Evolutionary conservation across 306 rosid species (phyloP), one percentile per base, ranked within the genome.

Genomic region (Cucumis melo): DNA sequence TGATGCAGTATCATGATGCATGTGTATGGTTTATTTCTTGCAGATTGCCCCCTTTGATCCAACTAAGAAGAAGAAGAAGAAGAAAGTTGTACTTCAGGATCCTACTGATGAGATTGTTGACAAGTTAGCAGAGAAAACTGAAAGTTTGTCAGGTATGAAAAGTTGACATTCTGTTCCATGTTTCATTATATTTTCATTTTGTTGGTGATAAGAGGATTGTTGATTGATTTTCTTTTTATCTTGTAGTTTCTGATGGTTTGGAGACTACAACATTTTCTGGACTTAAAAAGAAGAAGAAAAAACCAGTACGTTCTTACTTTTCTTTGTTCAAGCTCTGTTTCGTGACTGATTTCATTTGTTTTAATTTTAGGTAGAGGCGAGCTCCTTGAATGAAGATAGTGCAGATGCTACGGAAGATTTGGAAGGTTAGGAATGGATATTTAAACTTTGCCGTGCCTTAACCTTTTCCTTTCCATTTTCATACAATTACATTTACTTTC

Each of bases 211-310:
- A 29, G 16, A 51, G 61, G 66, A 23, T 63, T 61, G 4, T 51
- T 48, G 15, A 32, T 51, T 32, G 75, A 68, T 23, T 48, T 23
- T 72, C 34, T 74, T 77, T 16, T 64, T 57, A 51, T 16, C 58
- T 61, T 89, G 90, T 86, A 94, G 98, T 94, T 84, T 78, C 97
- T 68, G 98, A 94, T 2, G 96, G 92, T 65, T 68, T 80, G 48
- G 98, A 94, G 36, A 77, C 87, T 81, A 21, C 93, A 10, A n/a
- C 95, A 13, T 94, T 94, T 85, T 23, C 95, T 83, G 98, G 98
- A 62, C 78, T 90, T 83, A 94, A 93, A 78, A 93, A 94, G 89
- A 94, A 94, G 87, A 92, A 92, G 90, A 93, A 91, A 87, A 94
- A 91, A 87, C 91, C 82, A 17, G 98, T 94, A 81, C 77, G 96